Evolutionary conservation across 1,284 basidiomycete genomes (phyloP).

Genomic region (Agroathelia rolfsii): DNA sequence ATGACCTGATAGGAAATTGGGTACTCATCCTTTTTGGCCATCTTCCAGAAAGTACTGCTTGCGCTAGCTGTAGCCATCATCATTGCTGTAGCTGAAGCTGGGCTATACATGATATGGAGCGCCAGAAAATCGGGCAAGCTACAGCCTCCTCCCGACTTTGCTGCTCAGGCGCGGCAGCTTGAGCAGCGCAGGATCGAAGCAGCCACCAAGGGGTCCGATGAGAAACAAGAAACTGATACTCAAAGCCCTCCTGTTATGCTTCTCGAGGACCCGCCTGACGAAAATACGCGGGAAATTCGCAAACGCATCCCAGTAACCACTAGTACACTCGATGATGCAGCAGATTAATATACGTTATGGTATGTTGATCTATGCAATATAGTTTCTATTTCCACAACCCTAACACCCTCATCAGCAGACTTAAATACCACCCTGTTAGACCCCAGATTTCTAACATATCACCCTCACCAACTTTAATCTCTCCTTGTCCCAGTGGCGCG

Average conservation of each 20-base stretch:
- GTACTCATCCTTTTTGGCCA: conserved; percentile 1
- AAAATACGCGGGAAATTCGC: background rate
- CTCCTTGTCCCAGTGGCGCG: conserved; percentile 18
- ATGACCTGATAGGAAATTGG: background rate
- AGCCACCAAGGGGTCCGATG: conserved; percentile 26
- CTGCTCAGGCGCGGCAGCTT: too few relatives aligned
- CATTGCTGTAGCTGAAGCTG: conserved; percentile 56
- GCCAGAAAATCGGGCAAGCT: conserved; percentile 28
- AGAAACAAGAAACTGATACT: conserved; percentile 10
- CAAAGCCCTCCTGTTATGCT: too few relatives aligned
- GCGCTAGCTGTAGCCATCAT: conserved; percentile 47
- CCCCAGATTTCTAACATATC: conserved; percentile 63
- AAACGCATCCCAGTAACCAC: background rate
- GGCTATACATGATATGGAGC: conserved; percentile 65
- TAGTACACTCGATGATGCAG: background rate
- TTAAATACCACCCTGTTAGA: conserved; percentile 73
- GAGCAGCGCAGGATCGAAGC: conserved; percentile 11
- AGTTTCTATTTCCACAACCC: conserved; percentile 31
- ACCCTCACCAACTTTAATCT: conserved; percentile 33
- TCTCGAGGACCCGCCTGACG: conserved; percentile 1
- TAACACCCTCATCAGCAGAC: conserved; percentile 43
- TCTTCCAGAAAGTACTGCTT: conserved; percentile 47
- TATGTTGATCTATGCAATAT: background rate
- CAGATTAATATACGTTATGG: background rate
- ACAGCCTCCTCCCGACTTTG: too few relatives aligned